Percentiles rank a stretch among this genome's conserved stretches.
Conservation (phyloP, 1,284 basidiomycete genomes). For the Nidula niveotomentosa region DNA sequence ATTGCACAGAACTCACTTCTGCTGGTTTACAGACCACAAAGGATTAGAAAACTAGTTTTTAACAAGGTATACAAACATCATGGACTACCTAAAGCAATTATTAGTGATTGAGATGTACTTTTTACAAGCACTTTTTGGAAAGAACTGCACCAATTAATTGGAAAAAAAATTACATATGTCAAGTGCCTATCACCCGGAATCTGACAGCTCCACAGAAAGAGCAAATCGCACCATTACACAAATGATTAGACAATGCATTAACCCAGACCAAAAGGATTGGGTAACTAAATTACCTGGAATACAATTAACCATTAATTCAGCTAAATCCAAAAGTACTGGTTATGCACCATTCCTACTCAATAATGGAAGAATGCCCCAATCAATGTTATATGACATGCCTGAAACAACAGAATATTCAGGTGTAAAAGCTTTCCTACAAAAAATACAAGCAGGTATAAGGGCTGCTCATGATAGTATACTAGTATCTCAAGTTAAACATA, state of each 20-base stretch:
- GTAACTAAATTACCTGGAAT: slow-evolving; percentile 30
- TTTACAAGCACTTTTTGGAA: slow-evolving; percentile 20
- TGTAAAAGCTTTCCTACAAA: slow-evolving; percentile 18
- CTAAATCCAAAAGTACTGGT: slow-evolving; percentile 18
- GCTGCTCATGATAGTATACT: slow-evolving; percentile 28
- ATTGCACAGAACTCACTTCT: slow-evolving; percentile 25
- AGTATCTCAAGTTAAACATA: slow-evolving; percentile 23
- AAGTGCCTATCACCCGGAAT: too few species aligned
- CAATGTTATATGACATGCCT: too few species aligned
- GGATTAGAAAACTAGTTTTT: slow-evolving; percentile 24
- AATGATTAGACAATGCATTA: slow-evolving; percentile 33
- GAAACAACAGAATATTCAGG: slow-evolving; percentile 21
- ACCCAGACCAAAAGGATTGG: slow-evolving; percentile 34
- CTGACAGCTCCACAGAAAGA: slow-evolving; percentile 36
- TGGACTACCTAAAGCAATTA: slow-evolving; percentile 19
- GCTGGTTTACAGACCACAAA: slow-evolving; percentile 35
- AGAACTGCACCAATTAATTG: slow-evolving; percentile 16
- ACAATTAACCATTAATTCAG: slow-evolving; percentile 31
- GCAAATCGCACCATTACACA: slow-evolving; percentile 37
- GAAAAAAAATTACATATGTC: background rate
- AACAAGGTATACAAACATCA: slow-evolving; percentile 25
- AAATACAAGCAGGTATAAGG: too few species aligned
- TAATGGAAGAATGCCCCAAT: slow-evolving; percentile 18
- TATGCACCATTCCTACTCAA: slow-evolving; percentile 31
- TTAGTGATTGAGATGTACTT: slow-evolving; percentile 19